Evolutionary conservation across 257 asterid species (phyloP).

Genomic region (Solanum pimpinellifolium): DNA sequence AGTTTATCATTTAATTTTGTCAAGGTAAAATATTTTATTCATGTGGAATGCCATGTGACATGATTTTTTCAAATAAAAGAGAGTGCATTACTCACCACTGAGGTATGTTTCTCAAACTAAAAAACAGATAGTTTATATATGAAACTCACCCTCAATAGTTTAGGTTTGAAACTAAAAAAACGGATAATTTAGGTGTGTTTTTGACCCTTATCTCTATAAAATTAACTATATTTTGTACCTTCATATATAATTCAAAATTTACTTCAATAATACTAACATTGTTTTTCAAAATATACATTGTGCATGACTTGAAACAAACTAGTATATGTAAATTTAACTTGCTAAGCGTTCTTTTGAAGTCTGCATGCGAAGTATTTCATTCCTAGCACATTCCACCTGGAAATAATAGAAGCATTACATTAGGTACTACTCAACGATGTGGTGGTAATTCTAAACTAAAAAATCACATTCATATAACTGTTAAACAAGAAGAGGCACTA

Average conservation of each 20-base stretch:
- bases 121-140: too few relatives aligned
- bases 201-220: too few relatives aligned
- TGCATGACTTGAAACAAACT: background rate
- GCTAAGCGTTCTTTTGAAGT: background rate
- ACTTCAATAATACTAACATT: background rate
- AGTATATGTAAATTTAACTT: background rate
- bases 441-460: background rate
- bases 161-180: too few relatives aligned
- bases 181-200: too few relatives aligned
- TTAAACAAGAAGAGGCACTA: background rate
- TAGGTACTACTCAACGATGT: background rate
- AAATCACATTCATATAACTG: background rate
- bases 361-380: slow-evolving; percentile 29
- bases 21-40: too few relatives aligned
- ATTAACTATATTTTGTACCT: background rate
- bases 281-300: background rate
- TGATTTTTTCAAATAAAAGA: too few relatives aligned
- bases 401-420: background rate
- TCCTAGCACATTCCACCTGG: slow-evolving; percentile 41
- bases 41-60: too few relatives aligned
- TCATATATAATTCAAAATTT: too few relatives aligned
- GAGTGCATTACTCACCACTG: too few relatives aligned
- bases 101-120: too few relatives aligned
- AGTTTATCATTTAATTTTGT: too few relatives aligned
- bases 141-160: too few relatives aligned